These are phyloP conservation scores for Mucor saturninus DNA, from an alignment of 371 early-diverging fungal species.

Conservation along the genomic window DNA sequence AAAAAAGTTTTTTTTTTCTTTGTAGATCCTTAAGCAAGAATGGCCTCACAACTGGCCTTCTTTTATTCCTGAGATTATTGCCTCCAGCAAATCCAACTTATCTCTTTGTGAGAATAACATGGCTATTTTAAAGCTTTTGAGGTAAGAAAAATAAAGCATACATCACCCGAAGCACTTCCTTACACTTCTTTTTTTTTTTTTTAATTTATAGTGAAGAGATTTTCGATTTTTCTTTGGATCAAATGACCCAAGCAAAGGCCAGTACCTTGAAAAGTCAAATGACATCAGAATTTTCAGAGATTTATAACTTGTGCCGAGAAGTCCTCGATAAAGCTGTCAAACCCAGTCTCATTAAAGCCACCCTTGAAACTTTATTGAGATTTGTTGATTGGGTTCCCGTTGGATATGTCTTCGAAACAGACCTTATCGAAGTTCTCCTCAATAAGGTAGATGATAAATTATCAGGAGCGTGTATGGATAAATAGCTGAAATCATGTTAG, in stretches of 20 bases:
- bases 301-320: constrained; percentile 95
- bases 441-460: constrained; percentile 63
- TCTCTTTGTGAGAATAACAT: constrained; percentile 99
- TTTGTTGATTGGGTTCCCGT: constrained; percentile 98
- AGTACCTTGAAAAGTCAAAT: constrained; percentile 92
- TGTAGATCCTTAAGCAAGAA: constrained; percentile 98
- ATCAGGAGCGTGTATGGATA: neutral
- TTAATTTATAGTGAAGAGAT: constrained; percentile 89
- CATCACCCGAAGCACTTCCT: neutral
- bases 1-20: constrained; percentile 5
- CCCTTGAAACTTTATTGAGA: constrained; percentile 90
- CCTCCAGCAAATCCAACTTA: constrained; percentile 89
- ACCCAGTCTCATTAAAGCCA: constrained; percentile 87
- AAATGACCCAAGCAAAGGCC: constrained; percentile 96
- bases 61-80: constrained; percentile 98
- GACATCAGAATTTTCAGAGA: constrained; percentile 94
- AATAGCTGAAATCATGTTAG: constrained; percentile 28
- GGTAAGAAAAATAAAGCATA: constrained; percentile 49
- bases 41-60: constrained; percentile 99
- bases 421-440: constrained; percentile 86
- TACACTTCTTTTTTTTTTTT: too few species aligned
- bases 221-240: constrained; percentile 97
- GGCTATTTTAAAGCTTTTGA: constrained; percentile 95
- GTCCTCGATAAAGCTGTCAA: constrained; percentile 93
- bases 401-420: constrained; percentile 96